Base-by-base conservation (phyloP, 805 yeast species). In the Wickerhamiella alocasiicola region DNA sequence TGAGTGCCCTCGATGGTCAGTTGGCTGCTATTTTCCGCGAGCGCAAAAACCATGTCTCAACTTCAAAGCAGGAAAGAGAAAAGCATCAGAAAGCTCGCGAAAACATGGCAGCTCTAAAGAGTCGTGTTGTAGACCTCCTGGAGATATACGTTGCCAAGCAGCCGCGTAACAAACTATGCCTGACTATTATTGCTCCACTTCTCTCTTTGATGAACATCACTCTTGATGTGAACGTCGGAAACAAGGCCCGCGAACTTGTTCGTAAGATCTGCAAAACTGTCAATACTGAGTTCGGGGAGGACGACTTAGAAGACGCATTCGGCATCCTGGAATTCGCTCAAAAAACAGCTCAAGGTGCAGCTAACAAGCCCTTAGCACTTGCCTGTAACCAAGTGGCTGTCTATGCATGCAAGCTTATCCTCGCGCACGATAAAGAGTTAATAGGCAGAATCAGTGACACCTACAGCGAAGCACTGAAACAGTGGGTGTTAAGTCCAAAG, bases 1-100 rank as follows among this genome's bases (percentile, higher is more conserved):
- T 88, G 97, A 76, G 85, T 78, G 93, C 87, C 16, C 71, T 88
- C 51, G 97, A 88, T 55, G 81, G 70, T 17, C 91, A 84, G 46
- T 64, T 88, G 23, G 73, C 95, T 0, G 70, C 70, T 41, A 88
- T 88, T 42, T 88, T 88, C 68, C 74, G 79, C 53, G 88, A 84
- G 52, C 72, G 96, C 51, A 74, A 76, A 49, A 76, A 72, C 45
- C 80, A 81, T 0, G 58, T 83, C 41, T 60, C 73, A 7, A 63
- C 64, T 24, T 25, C 80, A 67, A 57, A 70, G 81, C 48, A 51
- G 39, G 47, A 50, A 52, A 82, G 82, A 51, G 59, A 68, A 16
- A 93, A 82, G 45, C 82, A 75, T n/a, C 62, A 68, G 36, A 79
- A 78, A 46, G 95, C 96, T 5, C 73, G 78, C 52, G 81, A 80